phyloP scores from a whole-genome alignment of 306 rosid species.

The Vigna unguiculata region DNA sequence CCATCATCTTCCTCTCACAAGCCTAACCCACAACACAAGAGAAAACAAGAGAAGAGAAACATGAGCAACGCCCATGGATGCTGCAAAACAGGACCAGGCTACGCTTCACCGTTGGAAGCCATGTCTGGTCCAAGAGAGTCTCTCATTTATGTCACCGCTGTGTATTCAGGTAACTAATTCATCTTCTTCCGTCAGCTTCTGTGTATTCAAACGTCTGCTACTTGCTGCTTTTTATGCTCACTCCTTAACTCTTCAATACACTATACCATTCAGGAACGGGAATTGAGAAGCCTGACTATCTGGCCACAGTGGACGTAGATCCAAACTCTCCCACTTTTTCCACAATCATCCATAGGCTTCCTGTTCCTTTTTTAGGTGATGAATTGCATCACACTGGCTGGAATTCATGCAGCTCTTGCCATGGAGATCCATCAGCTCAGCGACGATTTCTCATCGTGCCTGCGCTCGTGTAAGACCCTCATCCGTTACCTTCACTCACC shows the following conservation, averaged over 20 bases:
- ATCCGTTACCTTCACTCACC: neutral
- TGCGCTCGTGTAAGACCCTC: conserved; percentile 62
- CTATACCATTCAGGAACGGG: conserved; percentile 72
- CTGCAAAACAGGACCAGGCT: conserved; percentile 85
- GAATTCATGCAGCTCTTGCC: conserved; percentile 98
- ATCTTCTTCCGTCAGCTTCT: too few relatives aligned
- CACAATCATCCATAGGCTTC: conserved; percentile 78
- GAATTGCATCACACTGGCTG: conserved; percentile 95
- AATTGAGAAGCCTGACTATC: conserved; percentile 84
- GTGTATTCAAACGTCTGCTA: too few relatives aligned
- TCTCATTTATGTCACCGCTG: conserved; percentile 77
- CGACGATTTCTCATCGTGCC: conserved; percentile 75
- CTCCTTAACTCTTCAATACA: neutral
- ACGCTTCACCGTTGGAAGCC: conserved; percentile 78
- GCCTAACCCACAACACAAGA: too few relatives aligned
- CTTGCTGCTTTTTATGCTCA: neutral
- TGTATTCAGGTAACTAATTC: conserved; percentile 65
- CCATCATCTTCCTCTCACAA: neutral
- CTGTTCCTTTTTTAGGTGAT: conserved; percentile 71
- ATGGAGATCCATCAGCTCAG: conserved; percentile 79
- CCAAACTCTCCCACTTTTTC: conserved; percentile 89
- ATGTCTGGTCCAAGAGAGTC: conserved; percentile 88
- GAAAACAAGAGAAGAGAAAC: too few relatives aligned
- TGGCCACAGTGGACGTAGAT: conserved; percentile 92
- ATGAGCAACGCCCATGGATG: conserved; percentile 42